Base-by-base conservation (phyloP, 495 filamentous ascomycete genomes). In the Aspergillus kassunensis region DNA sequence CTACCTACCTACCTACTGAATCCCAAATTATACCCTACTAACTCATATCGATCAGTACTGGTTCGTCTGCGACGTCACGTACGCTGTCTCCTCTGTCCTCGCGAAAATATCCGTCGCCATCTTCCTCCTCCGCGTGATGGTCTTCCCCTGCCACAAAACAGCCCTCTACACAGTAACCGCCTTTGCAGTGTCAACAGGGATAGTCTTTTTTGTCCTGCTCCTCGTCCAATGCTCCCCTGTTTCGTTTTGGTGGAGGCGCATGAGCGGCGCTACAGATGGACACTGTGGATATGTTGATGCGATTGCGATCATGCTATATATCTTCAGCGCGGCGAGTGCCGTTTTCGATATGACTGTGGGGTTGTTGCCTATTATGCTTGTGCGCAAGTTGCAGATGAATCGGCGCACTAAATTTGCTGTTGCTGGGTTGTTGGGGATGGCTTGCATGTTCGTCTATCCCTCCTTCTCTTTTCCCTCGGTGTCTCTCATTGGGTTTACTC, bases 291-390 rank as follows among this genome's bases (percentile, higher is more conserved):
- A 53, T 33, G 13, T 53, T 15, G 10, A 34, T 6, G 50, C 31
- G 6, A 52, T 55, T 4, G 19, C 31, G 1, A 47, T 58, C 29
- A 48, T 54, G 19, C 51, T 65, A 6, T 56, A 63, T 11, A 43
- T 55, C 10, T 61, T 67, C 41, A 65, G 63, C 24, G 61, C 53
- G 1, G 55, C 54, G 15, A 9, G n/a, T n/a, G n/a, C n/a, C n/a
- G n/a, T 56, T 0, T 63, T 56, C 23, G 66, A 69, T 35, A 43
- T 65, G 29, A 54, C 58, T 2, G 56, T 66, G 6, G 66, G 51
- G 2, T 20, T 53, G 6, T 34, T 65, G 21, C 47, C 58, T 25
- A 51, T 53, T 19, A 20, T 61, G 18, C 41, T 63, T 11, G 57
- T 57, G 15, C 44, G 44, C 27, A 55, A 56, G 15, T 27, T 58